phyloP scores from a whole-genome alignment of 2,329 filamentous ascomycete species.

The Alternaria ethzedia region DNA sequence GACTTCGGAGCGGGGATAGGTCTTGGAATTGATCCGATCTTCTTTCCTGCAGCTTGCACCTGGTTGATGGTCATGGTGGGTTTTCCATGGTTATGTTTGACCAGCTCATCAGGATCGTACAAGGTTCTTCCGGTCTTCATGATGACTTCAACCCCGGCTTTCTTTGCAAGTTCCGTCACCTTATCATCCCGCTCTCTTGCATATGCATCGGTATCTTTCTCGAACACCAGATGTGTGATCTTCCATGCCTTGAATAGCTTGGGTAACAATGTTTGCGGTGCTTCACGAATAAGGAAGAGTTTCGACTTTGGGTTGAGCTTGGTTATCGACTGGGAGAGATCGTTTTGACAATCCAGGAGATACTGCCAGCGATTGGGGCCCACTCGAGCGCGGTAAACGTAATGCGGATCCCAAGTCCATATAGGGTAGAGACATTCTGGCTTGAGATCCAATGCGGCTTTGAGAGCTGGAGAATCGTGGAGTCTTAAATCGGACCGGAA shows the following conservation, averaged over 20 bases:
- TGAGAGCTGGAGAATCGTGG: constrained; percentile 76
- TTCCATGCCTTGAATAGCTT: constrained; percentile 77
- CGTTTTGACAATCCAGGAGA: constrained; percentile 74
- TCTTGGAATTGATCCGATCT: constrained; percentile 66
- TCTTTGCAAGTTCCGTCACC: constrained; percentile 64
- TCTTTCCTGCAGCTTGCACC: constrained; percentile 65
- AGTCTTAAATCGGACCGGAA: constrained; percentile 79
- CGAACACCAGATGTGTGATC: constrained; percentile 78
- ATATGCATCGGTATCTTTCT: constrained; percentile 80
- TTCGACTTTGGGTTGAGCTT: constrained; percentile 74
- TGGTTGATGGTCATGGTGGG: constrained; percentile 78
- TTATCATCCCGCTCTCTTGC: constrained; percentile 67
- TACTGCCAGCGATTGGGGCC: constrained; percentile 77
- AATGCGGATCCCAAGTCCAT: constrained; percentile 83
- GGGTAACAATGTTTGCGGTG: constrained; percentile 72
- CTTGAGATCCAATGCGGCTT: constrained; percentile 72
- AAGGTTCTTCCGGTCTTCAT: constrained; percentile 69
- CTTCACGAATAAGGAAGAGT: constrained; percentile 74
- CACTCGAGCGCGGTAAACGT: constrained; percentile 74
- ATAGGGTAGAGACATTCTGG: constrained; percentile 74
- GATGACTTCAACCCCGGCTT: constrained; percentile 73
- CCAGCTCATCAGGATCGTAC: constrained; percentile 75
- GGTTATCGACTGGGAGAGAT: constrained; percentile 70
- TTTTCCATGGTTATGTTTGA: constrained; percentile 68
- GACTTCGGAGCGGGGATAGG: constrained; percentile 66